These are phyloP conservation scores for Rubroshorea leprosula DNA, from an alignment of 345 rosid species.

Conservation along the genomic window DNA sequence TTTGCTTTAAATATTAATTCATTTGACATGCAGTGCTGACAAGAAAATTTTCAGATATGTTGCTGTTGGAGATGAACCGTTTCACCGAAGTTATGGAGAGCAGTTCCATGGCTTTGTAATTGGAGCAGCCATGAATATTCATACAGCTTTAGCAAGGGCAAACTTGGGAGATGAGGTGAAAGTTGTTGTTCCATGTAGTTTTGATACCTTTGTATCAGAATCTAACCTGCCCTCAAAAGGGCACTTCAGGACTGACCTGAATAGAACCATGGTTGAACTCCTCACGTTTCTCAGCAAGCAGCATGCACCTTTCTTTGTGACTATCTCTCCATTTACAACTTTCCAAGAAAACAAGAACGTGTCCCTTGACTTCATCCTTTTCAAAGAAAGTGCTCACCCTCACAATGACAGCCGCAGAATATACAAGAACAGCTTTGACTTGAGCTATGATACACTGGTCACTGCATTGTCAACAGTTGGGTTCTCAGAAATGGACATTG, in stretches of 20 bases:
- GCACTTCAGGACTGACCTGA: constrained; percentile 70
- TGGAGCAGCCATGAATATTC: constrained; percentile 78
- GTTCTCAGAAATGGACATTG: constrained; percentile 53
- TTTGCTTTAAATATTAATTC: constrained; percentile 6
- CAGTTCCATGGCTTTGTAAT: constrained; percentile 67
- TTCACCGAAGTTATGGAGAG: constrained; percentile 53
- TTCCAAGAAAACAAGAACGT: constrained; percentile 63
- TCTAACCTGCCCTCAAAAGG: constrained; percentile 65
- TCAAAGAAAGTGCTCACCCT: constrained; percentile 48
- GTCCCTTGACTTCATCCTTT: constrained; percentile 65
- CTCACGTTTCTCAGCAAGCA: constrained; percentile 61
- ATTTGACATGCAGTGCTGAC: constrained; percentile 5
- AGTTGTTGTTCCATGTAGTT: constrained; percentile 82
- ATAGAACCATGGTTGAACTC: constrained; percentile 79
- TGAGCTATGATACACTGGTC: constrained; percentile 57
- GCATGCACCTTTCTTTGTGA: constrained; percentile 66
- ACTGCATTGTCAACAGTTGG: constrained; percentile 59
- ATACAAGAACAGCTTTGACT: constrained; percentile 80
- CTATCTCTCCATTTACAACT: constrained; percentile 58
- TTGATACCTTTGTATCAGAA: constrained; percentile 58
- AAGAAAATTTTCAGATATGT: constrained; percentile 45
- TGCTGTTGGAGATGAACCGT: constrained; percentile 87
- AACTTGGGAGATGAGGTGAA: constrained; percentile 59
- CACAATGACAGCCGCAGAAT: constrained; percentile 46
- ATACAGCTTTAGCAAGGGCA: constrained; percentile 62